phyloP scores from a whole-genome alignment of 495 filamentous ascomycete species.

The Rhizodiscina lignyota region DNA sequence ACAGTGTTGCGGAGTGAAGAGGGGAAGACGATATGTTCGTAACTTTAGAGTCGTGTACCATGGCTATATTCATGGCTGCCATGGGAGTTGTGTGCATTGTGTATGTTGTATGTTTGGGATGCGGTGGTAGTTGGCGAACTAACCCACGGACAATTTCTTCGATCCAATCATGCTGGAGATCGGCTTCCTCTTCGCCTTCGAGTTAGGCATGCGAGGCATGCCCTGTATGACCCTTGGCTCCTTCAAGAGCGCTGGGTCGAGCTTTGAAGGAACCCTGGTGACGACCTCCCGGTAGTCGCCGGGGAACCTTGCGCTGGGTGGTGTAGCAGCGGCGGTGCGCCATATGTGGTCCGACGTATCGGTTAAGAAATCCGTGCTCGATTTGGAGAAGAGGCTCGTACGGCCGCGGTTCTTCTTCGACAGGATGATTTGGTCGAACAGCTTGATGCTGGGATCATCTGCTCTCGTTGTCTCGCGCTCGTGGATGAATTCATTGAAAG shows the following conservation, averaged over 20 bases:
- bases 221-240: slow-evolving; percentile 36
- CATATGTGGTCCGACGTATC: slow-evolving; percentile 86
- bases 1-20: too few relatives aligned
- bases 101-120: too few relatives aligned
- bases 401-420: slow-evolving; percentile 81
- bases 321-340: slow-evolving; percentile 71
- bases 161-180: slow-evolving; percentile 20
- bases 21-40: too few relatives aligned
- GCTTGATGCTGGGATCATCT: slow-evolving; percentile 53
- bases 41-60: too few relatives aligned
- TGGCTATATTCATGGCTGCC: too few relatives aligned
- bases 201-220: slow-evolving; percentile 21
- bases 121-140: too few relatives aligned
- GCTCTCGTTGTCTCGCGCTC: slow-evolving; percentile 57
- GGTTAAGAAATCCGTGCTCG: slow-evolving; percentile 53
- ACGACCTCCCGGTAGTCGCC: slow-evolving; percentile 44
- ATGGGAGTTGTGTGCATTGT: too few relatives aligned
- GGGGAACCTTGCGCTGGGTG: slow-evolving; percentile 53
- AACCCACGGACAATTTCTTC: too few relatives aligned
- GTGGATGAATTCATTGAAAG: slow-evolving; percentile 93
- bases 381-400: slow-evolving; percentile 23
- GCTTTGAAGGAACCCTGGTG: slow-evolving; percentile 59
- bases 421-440: slow-evolving; percentile 92
- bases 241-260: slow-evolving; percentile 76
- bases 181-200: slow-evolving; percentile 23